Base-by-base conservation (phyloP, 2,329 filamentous ascomycete species). In the Fusarium guadeloupense region DNA sequence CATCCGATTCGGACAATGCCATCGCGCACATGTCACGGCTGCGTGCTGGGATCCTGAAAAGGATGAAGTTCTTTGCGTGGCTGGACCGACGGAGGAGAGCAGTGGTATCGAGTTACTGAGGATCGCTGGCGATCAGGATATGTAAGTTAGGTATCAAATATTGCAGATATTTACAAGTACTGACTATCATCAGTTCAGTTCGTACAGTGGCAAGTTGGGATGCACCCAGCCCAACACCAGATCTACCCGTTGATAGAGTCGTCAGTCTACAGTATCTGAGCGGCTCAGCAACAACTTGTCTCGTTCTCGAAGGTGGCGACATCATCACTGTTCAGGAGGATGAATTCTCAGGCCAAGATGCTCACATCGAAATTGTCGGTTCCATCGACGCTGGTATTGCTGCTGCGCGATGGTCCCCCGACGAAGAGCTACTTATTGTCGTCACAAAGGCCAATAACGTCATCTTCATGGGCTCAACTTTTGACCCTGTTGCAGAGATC, bases 311-410 rank as follows among this genome's bases (percentile, higher is more conserved):
- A 68, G 93, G 93, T 42, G 95, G 95, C 59, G 94, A 99, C 76
- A 94, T 99, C 62, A 80, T 97, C 59, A 83, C 93, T 45, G 90
- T 97, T 23, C 85, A 89, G 64, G 92, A 97, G 72, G 77, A 80
- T 20, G 66, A 70, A 30, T 67, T 70, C 67, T 40, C 59, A n/a
- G 55, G 67, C 60, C 19, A 87, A 84, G 56, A 91, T 73, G 90
- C 93, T 31, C 88, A 91, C 67, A 93, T 99, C 67, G 95, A 98
- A 76, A 98, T 99, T 67, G 87, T 98, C 62, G 95, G 95, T 38
- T 96, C 93, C 28, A 91, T 99, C 31, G 93, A 97, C 77, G 90
- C 90, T 54, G 95, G 94, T 20, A 97, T 99, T 68, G 86, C 88
- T 20, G 92, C 93, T 14, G 94, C 93, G 14, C 85, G 87, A 66